phyloP scores from a whole-genome alignment of 2,329 filamentous ascomycete species.

The Colletotrichum siamense region DNA sequence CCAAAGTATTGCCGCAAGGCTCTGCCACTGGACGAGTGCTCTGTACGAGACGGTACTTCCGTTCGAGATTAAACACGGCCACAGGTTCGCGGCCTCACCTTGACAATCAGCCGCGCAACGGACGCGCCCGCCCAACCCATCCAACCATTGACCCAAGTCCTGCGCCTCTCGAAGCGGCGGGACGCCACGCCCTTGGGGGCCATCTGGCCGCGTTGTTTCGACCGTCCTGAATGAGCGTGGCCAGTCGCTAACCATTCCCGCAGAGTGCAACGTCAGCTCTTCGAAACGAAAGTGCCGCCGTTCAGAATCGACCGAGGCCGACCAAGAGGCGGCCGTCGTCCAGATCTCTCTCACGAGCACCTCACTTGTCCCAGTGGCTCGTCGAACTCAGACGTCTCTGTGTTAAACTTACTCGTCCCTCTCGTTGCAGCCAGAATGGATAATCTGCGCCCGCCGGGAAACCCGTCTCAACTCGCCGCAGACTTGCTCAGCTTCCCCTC shows the following conservation, averaged over 20 bases:
- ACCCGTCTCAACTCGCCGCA: conserved; percentile 9
- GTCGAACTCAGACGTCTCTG: neutral
- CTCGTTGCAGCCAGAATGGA: conserved; percentile 10
- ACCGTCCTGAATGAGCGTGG: conserved; percentile 3
- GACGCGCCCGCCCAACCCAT: conserved; percentile 10
- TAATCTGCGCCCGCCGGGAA: neutral
- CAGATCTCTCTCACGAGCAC: neutral
- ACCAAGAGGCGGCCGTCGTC: neutral
- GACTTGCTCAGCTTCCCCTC: neutral
- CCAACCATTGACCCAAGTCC: conserved; percentile 16
- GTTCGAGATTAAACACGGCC: conserved; percentile 11
- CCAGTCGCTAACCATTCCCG: neutral
- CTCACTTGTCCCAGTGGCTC: neutral
- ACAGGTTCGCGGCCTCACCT: conserved; percentile 12
- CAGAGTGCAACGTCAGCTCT: neutral
- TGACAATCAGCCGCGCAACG: conserved; percentile 5
- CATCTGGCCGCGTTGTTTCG: neutral
- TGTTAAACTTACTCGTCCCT: neutral
- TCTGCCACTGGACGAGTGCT: neutral
- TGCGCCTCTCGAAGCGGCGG: neutral
- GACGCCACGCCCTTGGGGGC: neutral
- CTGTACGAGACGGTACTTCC: conserved; percentile 2
- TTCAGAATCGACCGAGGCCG: neutral
- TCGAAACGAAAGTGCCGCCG: neutral
- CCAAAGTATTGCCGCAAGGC: neutral